Base-by-base conservation (phyloP, 129 eudicot species). In the Saposhnikovia divaricata region DNA sequence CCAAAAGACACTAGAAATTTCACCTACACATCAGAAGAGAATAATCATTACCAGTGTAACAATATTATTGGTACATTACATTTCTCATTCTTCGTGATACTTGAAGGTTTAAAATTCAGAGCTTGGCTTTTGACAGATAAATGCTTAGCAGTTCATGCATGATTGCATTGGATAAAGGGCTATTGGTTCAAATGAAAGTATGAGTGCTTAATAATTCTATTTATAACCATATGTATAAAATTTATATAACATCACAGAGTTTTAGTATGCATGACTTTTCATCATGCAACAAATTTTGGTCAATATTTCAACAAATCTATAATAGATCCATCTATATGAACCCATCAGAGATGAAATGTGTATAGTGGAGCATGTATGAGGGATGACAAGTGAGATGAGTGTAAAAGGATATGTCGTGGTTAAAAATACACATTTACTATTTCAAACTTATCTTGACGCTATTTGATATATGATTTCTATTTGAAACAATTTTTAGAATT, bases 1-100 rank as follows among this genome's bases (percentile, higher is more conserved):
- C 97, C 97, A 96, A 84, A 92, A 92, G 46, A 84, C 61, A 77
- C 93, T 82, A 43, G 99, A 96, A 77, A 96, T 93, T 79, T 87
- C 89, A 27, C 83, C 99, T 92, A 92, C 86, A 87, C 81, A 70
- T 37, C 19, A 16, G 44, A 42, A 57, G 40, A 72, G 77, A 79
- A 16, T 15, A 12, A n/a, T 50, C 55, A 65, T 21, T 14, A 59
- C 45, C 63, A 27, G 39, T 46, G 59, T 6, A 81, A 27, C 46
- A 57, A 59, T 57, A 59, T 9, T 57, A n/a, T 23, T 3, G 68
- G 68, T 59, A 59, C 68, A n/a, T 59, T 59, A 59, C 40, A 66
- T 13, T 28, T 66, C 38, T 31, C 15, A 31, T 13, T 66, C 19
- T 27, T 65, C 37, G 39, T 27, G 72, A 66, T 66, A 39, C 42